Evolutionary conservation across 1,139 yeast genomes (phyloP).

Genomic region (Magnusiomyces suaveolens): DNA sequence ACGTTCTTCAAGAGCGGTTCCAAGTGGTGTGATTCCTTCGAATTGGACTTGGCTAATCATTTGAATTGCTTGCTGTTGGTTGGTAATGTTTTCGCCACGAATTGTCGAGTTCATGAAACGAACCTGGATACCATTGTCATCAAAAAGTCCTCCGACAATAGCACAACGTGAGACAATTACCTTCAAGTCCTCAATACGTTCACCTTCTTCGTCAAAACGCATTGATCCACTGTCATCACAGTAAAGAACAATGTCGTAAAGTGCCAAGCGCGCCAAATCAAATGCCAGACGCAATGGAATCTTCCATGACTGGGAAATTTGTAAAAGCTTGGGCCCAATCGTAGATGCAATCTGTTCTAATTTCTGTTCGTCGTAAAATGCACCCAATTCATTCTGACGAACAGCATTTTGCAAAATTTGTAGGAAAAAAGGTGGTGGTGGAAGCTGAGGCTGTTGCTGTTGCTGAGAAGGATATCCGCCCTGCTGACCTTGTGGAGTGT

Average conservation of each 20-base stretch:
- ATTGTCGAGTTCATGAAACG: conserved; percentile 27
- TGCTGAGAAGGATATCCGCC: conserved; percentile 9
- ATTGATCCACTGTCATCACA: conserved; percentile 31
- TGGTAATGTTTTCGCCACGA: conserved; percentile 24
- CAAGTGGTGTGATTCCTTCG: conserved; percentile 29
- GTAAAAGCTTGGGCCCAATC: conserved; percentile 20
- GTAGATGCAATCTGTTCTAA: conserved; percentile 25
- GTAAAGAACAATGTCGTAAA: conserved; percentile 28
- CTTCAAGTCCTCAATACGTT: conserved; percentile 29
- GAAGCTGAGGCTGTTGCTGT: conserved; percentile 10
- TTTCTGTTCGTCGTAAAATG: conserved; percentile 27
- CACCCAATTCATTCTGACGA: conserved; percentile 25
- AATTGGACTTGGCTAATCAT: conserved; percentile 23
- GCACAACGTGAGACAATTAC: conserved; percentile 25
- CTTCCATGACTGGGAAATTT: conserved; percentile 23
- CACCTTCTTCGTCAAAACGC: conserved; percentile 30
- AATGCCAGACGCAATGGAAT: conserved; percentile 27
- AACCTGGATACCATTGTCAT: conserved; percentile 27
- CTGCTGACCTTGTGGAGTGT: neutral
- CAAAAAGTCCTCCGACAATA: conserved; percentile 27
- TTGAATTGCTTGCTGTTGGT: conserved; percentile 23
- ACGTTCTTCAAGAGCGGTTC: conserved; percentile 23
- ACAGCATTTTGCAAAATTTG: conserved; percentile 22
- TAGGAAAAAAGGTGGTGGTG: conserved; percentile 16
- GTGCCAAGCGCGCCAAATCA: conserved; percentile 26